Evolutionary conservation across 2,329 filamentous ascomycete species (phyloP), one percentile per base, ranked within the genome.

Genomic region (Alternaria longipes): DNA sequence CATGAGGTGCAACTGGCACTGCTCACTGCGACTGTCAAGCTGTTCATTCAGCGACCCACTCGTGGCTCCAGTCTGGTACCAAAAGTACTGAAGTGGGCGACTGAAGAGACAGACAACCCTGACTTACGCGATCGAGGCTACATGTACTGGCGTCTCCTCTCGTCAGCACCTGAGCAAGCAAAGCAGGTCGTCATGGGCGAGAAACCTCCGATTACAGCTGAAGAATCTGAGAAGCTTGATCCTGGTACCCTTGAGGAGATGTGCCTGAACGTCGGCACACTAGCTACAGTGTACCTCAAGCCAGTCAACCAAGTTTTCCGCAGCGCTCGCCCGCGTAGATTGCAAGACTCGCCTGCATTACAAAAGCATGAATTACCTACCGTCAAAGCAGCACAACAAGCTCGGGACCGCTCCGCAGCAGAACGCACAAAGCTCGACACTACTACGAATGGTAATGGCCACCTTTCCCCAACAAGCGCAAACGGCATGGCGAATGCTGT

Each of bases 111-210:
- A n/a, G 95, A 99, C 76, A 97, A 99, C 79, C 95, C 95, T 0
- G 95, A 99, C 79, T 87, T 99, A 28, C 90, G 95, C 65, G 95
- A 99, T 78, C 86, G 95, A 71, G 95, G 95, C 0, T 99, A 97
- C 83, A 98, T 99, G 94, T 99, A 99, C 84, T 99, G 95, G 95
- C 92, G 95, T 5, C 86, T 99, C 14, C 85, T 99, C 2, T 97
- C 93, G 1, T 96, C 93, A 0, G 94, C 97, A 77, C 94, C 97
- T 69, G 89, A 90, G 51, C 88, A 91, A 0, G 95, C 95, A 2
- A 95, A 91, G 76, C 84, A 89, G 64, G 88, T 99, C 53, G 94
- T 99, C 67, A 98, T 99, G 94, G 94, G 95, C 61, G 91, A 97
- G 69, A 99, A 99, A 78, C 95, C 95, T 7, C 87, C 94, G 8